Evolutionary conservation across 2,329 filamentous ascomycete species (phyloP), one percentile per base, ranked within the genome.

Genomic region (Pyrenophora teres): DNA sequence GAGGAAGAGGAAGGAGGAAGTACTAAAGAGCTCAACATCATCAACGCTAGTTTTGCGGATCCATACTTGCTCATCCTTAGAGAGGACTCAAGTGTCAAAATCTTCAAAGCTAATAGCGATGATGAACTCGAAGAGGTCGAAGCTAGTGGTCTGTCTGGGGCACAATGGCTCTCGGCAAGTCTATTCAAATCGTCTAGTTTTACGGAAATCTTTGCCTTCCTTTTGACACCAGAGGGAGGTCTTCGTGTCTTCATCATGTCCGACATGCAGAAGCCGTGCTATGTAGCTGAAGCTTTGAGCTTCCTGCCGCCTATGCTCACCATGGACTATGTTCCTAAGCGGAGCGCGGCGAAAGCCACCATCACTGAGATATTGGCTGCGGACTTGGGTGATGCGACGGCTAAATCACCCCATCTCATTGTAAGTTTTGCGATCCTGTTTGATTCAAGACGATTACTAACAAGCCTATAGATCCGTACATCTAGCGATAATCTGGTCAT

Each of bases 91-190:
- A 94, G 89, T 54, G 81, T 92, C 6, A 85, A 90, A 49, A 78
- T 97, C 33, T 87, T 92, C 39, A 84, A 90, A 66, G 89, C 92
- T 33, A 90, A 92, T 65, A 84, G 84, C 39, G 89, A 85, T 65
- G 87, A 90, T 38, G 94, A 99, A 63, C 78, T 97, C 2, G 92
- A 96, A 68, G 90, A 96, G 68, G 75, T 96, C 3, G 84, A 89
- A 59, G 78, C 83, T 27, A 84, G 87, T 23, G 77, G 80, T 7
- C 64, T 81, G 0, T 76, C 87, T 2, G 74, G 81, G 1, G 87
- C 82, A 2, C 90, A 88, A 68, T 97, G 94, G 90, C 77, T 87
- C 6, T 89, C 90, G 3, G 92, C 90, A 8, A 95, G 89, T 63
- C 75, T 97, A 0, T 97, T 96, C 70, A 79, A 81, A n/a, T 83